Evolutionary conservation across 2,329 filamentous ascomycete species (phyloP).

Genomic region (Neophaeococcomyces aloes): DNA sequence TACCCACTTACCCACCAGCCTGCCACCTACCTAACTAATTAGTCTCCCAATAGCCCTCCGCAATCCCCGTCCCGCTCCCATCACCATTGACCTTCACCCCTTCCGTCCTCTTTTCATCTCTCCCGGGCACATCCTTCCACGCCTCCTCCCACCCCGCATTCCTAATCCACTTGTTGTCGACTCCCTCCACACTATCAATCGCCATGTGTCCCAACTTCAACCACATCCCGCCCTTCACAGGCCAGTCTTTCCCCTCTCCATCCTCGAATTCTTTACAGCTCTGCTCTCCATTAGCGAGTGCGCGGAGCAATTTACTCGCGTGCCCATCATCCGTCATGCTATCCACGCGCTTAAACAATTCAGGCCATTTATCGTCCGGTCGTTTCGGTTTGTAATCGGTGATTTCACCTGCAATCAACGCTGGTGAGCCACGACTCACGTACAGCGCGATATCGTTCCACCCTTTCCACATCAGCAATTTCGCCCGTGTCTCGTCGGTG

Average conservation of each 20-base stretch:
- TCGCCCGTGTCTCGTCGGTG: slow-evolving; percentile 48
- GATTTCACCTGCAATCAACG: slow-evolving; percentile 51
- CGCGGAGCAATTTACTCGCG: slow-evolving; percentile 61
- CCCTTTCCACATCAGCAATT: slow-evolving; percentile 73
- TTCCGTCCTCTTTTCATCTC: slow-evolving; percentile 7
- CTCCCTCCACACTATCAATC: slow-evolving; percentile 24
- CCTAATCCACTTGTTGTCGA: slow-evolving; percentile 27
- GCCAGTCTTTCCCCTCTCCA: slow-evolving; percentile 26
- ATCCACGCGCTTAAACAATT: slow-evolving; percentile 37
- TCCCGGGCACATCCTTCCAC: slow-evolving; percentile 26
- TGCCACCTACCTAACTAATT: too few species aligned
- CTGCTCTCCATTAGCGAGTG: slow-evolving; percentile 54
- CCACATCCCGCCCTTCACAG: slow-evolving; percentile 35
- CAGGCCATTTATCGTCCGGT: slow-evolving; percentile 31
- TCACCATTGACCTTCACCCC: background rate
- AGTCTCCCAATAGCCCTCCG: too few species aligned
- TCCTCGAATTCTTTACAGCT: slow-evolving; percentile 31
- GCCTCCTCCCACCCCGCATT: slow-evolving; percentile 34
- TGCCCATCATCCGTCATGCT: slow-evolving; percentile 64
- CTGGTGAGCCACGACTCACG: slow-evolving; percentile 54
- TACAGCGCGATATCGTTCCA: slow-evolving; percentile 66
- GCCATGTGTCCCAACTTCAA: slow-evolving; percentile 36
- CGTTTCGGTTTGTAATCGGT: slow-evolving; percentile 47
- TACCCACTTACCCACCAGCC: too few species aligned
- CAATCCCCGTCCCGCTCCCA: too few species aligned